Base-by-base conservation (phyloP, 129 eudicot species). In the Centrapalus pauciflorus region DNA sequence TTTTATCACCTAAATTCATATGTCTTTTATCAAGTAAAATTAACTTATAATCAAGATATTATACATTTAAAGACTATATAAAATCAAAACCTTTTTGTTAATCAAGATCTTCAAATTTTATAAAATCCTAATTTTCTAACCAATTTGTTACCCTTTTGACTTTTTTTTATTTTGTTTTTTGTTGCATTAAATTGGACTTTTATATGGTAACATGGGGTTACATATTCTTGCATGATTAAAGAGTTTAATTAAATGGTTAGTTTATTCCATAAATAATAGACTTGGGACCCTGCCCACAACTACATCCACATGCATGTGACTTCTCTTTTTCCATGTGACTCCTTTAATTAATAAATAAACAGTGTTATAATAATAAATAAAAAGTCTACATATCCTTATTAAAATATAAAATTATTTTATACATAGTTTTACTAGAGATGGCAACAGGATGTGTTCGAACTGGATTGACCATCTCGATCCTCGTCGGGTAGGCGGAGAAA, bases 291-390 rank as follows among this genome's bases (percentile, higher is more conserved):
- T 35, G 20, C 33, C 4, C 70, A 61, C 77, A 72, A 34, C 64
- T 32, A 50, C 40, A 72, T 40, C 64, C 43, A 50, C 40, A 72
- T 40, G 62, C 77, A 71, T 71, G 77, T 72, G 77, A 72, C 40
- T 35, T 16, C 33, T 45, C 55, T 50, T 34, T 7, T 35, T 25
- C 68, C 77, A 72, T 71, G 76, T 71, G 76, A 71, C 13, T 25
- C 57, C 62, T 57, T 56, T 12, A 6, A 23, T 21, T 37, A 13
- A 10, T 46, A 29, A 4, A 35, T 26, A 14, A 25, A 5, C 17
- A 0, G 14, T 41, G 1, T 40, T 3, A 1, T 40, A 10, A n/a
- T n/a, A n/a, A n/a, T 40, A 10, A 40, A 10, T 40, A 40, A 8
- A 40, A 38, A 38, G 37, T 6, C 0, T 38, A 11, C 11, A 38